Base-by-base conservation (phyloP, 2,329 filamentous ascomycete species). In the Fusarium tjaetaba region DNA sequence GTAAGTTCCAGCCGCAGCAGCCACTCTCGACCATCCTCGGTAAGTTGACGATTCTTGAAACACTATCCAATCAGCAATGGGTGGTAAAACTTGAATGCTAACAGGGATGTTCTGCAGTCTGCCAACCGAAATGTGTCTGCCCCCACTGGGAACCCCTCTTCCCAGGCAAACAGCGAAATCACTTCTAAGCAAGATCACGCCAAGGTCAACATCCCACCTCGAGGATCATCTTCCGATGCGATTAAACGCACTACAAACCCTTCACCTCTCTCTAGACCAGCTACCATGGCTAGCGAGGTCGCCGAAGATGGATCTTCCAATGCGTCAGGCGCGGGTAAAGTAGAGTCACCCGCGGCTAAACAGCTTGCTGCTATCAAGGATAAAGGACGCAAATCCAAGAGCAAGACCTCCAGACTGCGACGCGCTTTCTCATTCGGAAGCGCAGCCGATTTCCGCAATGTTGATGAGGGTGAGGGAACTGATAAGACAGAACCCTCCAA, bases 371-470 rank as follows among this genome's bases (percentile, higher is more conserved):
- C 95, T n/a, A 87, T 98, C 63, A 96, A 92, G 69, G 93, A 96
- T 75, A 96, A 93, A 80, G 94, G 94, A 61, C 86, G 86, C 34
- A 93, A 90, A 80, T 88, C 91, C 73, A 95, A 94, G 80, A 94
- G 92, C 84, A 98, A 98, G 84, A 94, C 93, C 5, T 95, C 93
- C 24, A 89, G 95, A 74, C 86, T 99, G 68, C 91, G 96, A 62
- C 90, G 96, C 76, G 96, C 96, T 0, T 97, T 99, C 79, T 99
- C 96, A 0, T 99, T 99, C 83, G 95, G 96, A 56, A 98, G 96
- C 81, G 94, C 95, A 46, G 94, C 96, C 14, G 96, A 99, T 80
- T 90, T 99, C 53, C 90, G 93, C 71, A 93, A 93, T 79, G 93
- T 91, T 18, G 91, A 91, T 16, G 91, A 92, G 13, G 70, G 62